Evolutionary conservation across 2,329 filamentous ascomycete species (phyloP).

Genomic region (Neospermospora avenae): DNA sequence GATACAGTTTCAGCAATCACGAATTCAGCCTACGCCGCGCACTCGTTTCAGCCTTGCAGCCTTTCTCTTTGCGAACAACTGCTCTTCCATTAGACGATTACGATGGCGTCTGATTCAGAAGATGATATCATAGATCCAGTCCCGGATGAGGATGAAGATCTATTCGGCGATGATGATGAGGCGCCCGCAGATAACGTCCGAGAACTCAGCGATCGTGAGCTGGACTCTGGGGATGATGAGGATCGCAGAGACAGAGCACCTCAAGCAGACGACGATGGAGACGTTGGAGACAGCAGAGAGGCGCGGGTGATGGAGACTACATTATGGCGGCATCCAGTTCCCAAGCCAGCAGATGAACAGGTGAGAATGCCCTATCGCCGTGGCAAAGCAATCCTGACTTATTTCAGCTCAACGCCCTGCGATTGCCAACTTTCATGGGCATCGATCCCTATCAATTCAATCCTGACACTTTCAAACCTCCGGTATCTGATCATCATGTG

Average conservation of each 20-base stretch:
- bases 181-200: constrained; percentile 33
- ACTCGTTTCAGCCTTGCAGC: neutral
- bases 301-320: constrained; percentile 61
- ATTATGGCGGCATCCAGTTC: constrained; percentile 65
- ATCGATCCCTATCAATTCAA: constrained; percentile 67
- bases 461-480: constrained; percentile 63
- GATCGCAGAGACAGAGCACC: constrained; percentile 59
- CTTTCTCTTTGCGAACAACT: neutral
- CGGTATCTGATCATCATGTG: constrained; percentile 53
- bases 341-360: constrained; percentile 67
- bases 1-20: neutral
- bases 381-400: constrained; percentile 18
- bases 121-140: constrained; percentile 37
- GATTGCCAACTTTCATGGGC: constrained; percentile 69
- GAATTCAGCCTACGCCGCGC: neutral
- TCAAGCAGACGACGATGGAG: constrained; percentile 38
- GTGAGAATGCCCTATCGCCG: constrained; percentile 41
- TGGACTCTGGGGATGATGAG: constrained; percentile 60
- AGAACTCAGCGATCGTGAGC: constrained; percentile 56
- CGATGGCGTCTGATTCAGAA: constrained; percentile 28
- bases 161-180: constrained; percentile 57
- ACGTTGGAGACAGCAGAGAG: constrained; percentile 38
- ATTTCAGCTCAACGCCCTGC: constrained; percentile 62
- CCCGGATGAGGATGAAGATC: constrained; percentile 55
- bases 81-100: neutral